Evolutionary conservation across 176 grass and related monocot genomes (phyloP).

Genomic region (Puya raimondii): DNA sequence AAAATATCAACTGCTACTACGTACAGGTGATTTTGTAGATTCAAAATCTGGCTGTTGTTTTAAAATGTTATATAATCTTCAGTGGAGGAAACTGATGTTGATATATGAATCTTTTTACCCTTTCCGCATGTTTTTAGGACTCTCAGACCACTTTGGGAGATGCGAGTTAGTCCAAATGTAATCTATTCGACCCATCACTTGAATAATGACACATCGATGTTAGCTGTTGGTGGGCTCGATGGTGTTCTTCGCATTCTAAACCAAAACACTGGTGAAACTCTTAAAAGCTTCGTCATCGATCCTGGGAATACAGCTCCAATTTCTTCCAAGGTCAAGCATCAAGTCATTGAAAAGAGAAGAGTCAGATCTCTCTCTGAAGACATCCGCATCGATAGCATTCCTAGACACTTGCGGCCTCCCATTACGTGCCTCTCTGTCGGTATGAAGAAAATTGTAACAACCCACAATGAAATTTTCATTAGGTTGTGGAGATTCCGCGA

Average conservation of each 20-base stretch:
- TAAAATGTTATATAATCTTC: too few species aligned
- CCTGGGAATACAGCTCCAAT: conserved; percentile 7
- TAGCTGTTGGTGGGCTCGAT: conserved; percentile 67
- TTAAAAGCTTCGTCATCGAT: conserved; percentile 38
- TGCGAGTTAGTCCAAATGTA: conserved; percentile 79
- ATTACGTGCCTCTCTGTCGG: conserved; percentile 59
- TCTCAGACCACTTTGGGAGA: conserved; percentile 76
- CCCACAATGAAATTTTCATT: conserved; percentile 68
- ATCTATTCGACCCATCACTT: conserved; percentile 65
- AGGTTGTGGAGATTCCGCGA: conserved; percentile 54
- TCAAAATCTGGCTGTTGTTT: too few species aligned
- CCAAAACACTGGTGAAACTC: conserved; percentile 51
- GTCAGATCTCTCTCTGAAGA: conserved; percentile 29
- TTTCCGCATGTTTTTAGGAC: conserved; percentile 37
- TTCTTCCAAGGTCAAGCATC: conserved; percentile 11
- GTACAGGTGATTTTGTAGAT: too few species aligned
- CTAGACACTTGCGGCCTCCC: conserved; percentile 38
- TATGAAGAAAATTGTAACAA: conserved; percentile 86
- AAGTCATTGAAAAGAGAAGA: conserved; percentile 43
- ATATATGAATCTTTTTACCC: neutral
- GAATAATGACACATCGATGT: conserved; percentile 32
- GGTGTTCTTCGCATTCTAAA: conserved; percentile 70
- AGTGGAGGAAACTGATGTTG: too few species aligned
- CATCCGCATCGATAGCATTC: conserved; percentile 39
- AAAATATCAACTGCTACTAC: too few species aligned